These are phyloP conservation scores for Aspergillus sp. DNA, from an alignment of 2,329 filamentous ascomycete species.

Conservation along the genomic window DNA sequence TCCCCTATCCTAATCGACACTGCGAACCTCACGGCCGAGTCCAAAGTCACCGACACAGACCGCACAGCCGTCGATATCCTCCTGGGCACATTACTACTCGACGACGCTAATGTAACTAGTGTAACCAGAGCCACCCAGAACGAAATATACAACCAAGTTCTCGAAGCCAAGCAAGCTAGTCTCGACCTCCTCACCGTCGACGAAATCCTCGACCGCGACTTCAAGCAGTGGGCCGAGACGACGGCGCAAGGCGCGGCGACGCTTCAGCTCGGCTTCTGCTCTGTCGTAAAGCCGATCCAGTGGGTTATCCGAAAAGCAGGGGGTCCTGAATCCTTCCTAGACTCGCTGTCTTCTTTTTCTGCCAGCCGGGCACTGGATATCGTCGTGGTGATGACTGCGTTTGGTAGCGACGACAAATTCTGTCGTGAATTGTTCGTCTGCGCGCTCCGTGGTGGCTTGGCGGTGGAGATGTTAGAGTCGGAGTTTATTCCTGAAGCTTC, in stretches of 20 bases:
- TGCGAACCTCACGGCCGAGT: conserved; percentile 33
- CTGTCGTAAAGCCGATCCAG: conserved; percentile 46
- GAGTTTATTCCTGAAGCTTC: conserved; percentile 36
- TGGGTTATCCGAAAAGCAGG: conserved; percentile 45
- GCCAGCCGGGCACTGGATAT: conserved; percentile 39
- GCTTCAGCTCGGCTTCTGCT: conserved; percentile 48
- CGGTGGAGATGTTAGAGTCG: conserved; percentile 35
- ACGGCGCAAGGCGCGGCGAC: conserved; percentile 19
- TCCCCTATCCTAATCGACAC: conserved; percentile 38
- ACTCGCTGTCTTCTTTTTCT: conserved; percentile 38
- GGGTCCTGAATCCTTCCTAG: conserved; percentile 26
- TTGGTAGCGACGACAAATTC: conserved; percentile 37
- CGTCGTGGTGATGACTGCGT: conserved; percentile 54
- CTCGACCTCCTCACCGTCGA: conserved; percentile 43
- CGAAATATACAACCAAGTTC: conserved; percentile 44
- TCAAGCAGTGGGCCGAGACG: conserved; percentile 51
- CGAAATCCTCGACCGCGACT: conserved; percentile 53
- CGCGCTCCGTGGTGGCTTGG: conserved; percentile 29
- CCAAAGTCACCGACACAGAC: conserved; percentile 40
- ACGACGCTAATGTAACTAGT: conserved; percentile 20
- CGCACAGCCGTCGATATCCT: conserved; percentile 43
- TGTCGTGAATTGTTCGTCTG: conserved; percentile 45
- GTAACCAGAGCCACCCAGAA: conserved; percentile 21
- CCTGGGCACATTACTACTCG: conserved; percentile 42
- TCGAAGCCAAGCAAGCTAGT: conserved; percentile 46